Conservation (phyloP, 148 eudicot genomes). For the Chenopodium quinoa region DNA sequence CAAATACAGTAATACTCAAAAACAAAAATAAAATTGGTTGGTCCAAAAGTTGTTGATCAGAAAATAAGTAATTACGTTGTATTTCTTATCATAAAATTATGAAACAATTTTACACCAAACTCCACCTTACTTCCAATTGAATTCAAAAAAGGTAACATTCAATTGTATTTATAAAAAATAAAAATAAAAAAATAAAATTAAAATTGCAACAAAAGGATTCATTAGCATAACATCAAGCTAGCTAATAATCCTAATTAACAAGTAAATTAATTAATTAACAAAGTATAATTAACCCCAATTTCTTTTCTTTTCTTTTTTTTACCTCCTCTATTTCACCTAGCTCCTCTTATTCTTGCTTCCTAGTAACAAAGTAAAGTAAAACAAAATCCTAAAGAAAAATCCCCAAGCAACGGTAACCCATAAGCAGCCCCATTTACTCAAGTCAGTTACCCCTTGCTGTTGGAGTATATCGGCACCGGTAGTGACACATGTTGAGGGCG, state of each 20-base stretch:
- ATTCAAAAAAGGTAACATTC: not conserved
- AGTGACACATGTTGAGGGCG: slow-evolving; percentile 62
- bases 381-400: slow-evolving; percentile 72
- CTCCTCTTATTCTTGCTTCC: slow-evolving; percentile 88
- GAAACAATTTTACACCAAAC: slow-evolving; percentile 29
- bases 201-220: not conserved
- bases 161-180: not conserved
- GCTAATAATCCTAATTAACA: slow-evolving; percentile 10
- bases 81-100: slow-evolving; percentile 16
- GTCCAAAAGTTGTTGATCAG: slow-evolving; percentile 28
- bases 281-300: not conserved
- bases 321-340: slow-evolving; percentile 18
- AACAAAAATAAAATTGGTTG: not conserved
- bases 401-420: slow-evolving; percentile 90
- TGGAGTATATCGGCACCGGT: slow-evolving; percentile 64
- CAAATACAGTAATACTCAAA: not conserved
- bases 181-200: not conserved
- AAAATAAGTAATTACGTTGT: not conserved
- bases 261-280: slow-evolving; percentile 8
- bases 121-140: slow-evolving; percentile 20
- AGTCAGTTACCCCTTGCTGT: slow-evolving; percentile 70
- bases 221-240: not conserved
- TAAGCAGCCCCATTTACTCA: slow-evolving; percentile 69
- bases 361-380: slow-evolving; percentile 60
- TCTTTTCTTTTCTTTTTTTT: too few species aligned